phyloP scores from a whole-genome alignment of 805 yeast species.

The Wickerhamomyces ciferrii region DNA sequence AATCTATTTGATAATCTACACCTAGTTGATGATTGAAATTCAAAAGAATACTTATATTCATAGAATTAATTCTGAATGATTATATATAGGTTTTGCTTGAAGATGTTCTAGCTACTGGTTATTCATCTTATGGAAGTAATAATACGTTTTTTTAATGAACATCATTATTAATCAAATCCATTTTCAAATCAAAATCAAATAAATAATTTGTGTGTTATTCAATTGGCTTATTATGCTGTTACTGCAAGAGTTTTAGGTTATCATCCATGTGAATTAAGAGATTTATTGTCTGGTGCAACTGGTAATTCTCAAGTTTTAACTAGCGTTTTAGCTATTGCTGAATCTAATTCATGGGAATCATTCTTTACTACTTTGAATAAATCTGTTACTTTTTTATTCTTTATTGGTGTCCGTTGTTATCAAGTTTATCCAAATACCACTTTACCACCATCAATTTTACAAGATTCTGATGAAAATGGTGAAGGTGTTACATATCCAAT shows the following conservation, averaged over 20 bases:
- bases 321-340: constrained; percentile 87
- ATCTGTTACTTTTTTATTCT: constrained; percentile 83
- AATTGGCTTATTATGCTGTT: constrained; percentile 87
- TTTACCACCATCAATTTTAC: constrained; percentile 86
- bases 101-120: too few relatives aligned
- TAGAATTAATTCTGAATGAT: too few relatives aligned
- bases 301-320: constrained; percentile 92
- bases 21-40: too few relatives aligned
- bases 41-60: too few relatives aligned
- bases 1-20: too few relatives aligned
- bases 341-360: constrained; percentile 78
- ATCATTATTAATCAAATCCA: too few relatives aligned
- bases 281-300: constrained; percentile 65
- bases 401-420: constrained; percentile 89
- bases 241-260: constrained; percentile 80
- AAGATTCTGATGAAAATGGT: constrained; percentile 87
- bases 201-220: constrained; percentile 96
- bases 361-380: constrained; percentile 68
- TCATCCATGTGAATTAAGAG: constrained; percentile 84
- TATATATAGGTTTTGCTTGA: too few relatives aligned
- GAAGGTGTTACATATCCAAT: constrained; percentile 98
- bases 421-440: constrained; percentile 90
- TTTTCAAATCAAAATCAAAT: too few relatives aligned
- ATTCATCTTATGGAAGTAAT: too few relatives aligned
- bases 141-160: too few relatives aligned